These are phyloP conservation scores for Thalia dealbata DNA, from an alignment of 176 grass and related monocot species.

Conservation along the genomic window DNA sequence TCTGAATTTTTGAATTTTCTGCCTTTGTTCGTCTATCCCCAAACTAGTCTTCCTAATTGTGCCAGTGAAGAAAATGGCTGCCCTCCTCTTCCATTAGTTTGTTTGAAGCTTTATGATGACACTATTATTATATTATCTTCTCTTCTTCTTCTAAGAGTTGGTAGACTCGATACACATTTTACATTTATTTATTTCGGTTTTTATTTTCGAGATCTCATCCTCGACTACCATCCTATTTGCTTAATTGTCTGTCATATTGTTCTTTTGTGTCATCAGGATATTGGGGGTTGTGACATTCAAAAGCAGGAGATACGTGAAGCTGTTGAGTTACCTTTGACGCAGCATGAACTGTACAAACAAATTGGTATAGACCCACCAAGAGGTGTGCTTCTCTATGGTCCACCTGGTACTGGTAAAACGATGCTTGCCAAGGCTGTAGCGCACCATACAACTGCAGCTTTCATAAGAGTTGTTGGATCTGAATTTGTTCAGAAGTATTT, in stretches of 20 bases:
- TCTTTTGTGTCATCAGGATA: slow-evolving; percentile 64
- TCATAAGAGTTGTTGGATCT: slow-evolving; percentile 91
- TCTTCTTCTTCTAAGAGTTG: not conserved
- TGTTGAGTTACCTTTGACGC: slow-evolving; percentile 83
- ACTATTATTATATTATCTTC: not conserved
- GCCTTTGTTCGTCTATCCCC: not conserved
- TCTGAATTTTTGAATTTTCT: not conserved
- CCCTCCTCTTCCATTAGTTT: too few relatives aligned
- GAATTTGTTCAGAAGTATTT: slow-evolving; percentile 98
- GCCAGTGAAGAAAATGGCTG: not conserved
- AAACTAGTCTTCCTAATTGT: not conserved
- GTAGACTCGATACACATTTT: not conserved
- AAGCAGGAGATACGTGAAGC: slow-evolving; percentile 97
- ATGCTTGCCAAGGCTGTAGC: slow-evolving; percentile 98
- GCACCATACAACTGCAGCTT: slow-evolving; percentile 85
- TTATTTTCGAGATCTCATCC: not conserved
- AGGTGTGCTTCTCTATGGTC: slow-evolving; percentile 90
- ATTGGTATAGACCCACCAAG: slow-evolving; percentile 95
- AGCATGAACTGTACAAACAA: slow-evolving; percentile 96
- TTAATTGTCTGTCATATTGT: not conserved
- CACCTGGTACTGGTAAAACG: slow-evolving; percentile 87
- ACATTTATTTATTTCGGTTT: not conserved
- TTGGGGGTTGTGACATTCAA: slow-evolving; percentile 96
- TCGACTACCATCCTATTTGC: not conserved
- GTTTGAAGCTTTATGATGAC: not conserved